Evolutionary conservation across 73 alveolate genomes (phyloP).

Genomic region (Durusdinium trenchii): DNA sequence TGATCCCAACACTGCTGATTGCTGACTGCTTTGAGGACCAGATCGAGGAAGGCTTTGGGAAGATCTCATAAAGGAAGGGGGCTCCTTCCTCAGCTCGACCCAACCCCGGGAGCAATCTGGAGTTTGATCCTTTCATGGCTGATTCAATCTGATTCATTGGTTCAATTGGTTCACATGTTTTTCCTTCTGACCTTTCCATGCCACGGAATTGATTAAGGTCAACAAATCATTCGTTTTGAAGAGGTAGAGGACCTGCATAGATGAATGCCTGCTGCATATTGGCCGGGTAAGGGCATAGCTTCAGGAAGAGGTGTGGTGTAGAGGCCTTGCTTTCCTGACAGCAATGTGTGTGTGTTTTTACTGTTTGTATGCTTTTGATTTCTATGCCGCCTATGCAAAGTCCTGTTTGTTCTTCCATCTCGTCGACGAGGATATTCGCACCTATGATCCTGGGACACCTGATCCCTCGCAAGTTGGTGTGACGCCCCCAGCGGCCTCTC

Average conservation of each 20-base stretch:
- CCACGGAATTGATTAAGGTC: not conserved
- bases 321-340: not conserved
- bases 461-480: slow-evolving; percentile 66
- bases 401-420: no score
- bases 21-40: slow-evolving; percentile 21
- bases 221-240: slow-evolving; percentile 75
- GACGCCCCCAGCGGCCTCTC: not conserved
- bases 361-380: no score
- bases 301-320: not conserved
- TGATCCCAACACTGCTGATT: not conserved
- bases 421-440: slow-evolving; percentile 85
- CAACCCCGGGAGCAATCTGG: not conserved
- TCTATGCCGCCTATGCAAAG: no score
- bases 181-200: not conserved
- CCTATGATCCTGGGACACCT: slow-evolving; percentile 31
- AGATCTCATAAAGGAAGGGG: slow-evolving; percentile 57
- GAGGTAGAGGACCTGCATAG: slow-evolving; percentile 65
- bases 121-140: not conserved
- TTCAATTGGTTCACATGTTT: not conserved
- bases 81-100: not conserved
- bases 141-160: not conserved
- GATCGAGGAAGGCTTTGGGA: slow-evolving; percentile 72
- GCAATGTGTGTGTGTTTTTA: not conserved
- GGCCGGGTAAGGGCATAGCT: not conserved
- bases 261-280: not conserved